phyloP scores from a whole-genome alignment of 805 yeast species.

The Torulaspora gathmanii region DNA sequence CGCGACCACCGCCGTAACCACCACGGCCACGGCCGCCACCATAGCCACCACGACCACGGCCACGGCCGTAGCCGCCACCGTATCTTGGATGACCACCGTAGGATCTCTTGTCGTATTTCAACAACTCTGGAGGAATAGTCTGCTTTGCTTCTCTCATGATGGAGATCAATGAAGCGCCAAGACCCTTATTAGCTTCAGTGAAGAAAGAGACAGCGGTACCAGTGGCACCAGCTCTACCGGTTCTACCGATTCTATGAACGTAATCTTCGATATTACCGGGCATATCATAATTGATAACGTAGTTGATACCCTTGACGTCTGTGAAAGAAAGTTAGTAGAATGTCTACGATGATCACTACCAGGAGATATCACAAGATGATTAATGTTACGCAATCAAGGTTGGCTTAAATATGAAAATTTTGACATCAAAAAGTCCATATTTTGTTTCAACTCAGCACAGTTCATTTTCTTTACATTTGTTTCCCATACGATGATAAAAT shows the following conservation, averaged over 20 bases:
- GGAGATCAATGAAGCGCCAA: slow-evolving; percentile 85
- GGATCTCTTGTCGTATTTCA: slow-evolving; percentile 68
- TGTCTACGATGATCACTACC: slow-evolving; percentile 6
- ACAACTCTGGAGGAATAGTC: slow-evolving; percentile 73
- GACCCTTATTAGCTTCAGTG: slow-evolving; percentile 78
- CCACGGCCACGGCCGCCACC: slow-evolving; percentile 38
- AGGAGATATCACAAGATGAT: slow-evolving; percentile 3
- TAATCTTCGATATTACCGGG: slow-evolving; percentile 98
- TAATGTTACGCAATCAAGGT: slow-evolving; percentile 9
- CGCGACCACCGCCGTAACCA: slow-evolving; percentile 39
- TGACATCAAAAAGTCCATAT: slow-evolving; percentile 13
- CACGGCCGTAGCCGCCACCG: slow-evolving; percentile 52
- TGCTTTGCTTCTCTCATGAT: slow-evolving; percentile 96
- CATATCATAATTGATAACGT: slow-evolving; percentile 92
- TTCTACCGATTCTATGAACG: slow-evolving; percentile 98
- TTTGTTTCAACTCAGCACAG: slow-evolving; percentile 14
- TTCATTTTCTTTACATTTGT: slow-evolving; percentile 8
- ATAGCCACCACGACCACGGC: slow-evolving; percentile 47
- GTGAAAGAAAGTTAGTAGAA: slow-evolving; percentile 32
- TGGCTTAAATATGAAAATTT: slow-evolving; percentile 13
- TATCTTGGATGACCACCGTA: slow-evolving; percentile 61
- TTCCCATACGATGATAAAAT: slow-evolving; percentile 8
- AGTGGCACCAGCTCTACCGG: slow-evolving; percentile 96
- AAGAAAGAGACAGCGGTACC: slow-evolving; percentile 96
- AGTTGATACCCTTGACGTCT: slow-evolving; percentile 97